Evolutionary conservation across 2,329 filamentous ascomycete species (phyloP), one percentile per base, ranked within the genome.

Genomic region (Triangularia setosa): DNA sequence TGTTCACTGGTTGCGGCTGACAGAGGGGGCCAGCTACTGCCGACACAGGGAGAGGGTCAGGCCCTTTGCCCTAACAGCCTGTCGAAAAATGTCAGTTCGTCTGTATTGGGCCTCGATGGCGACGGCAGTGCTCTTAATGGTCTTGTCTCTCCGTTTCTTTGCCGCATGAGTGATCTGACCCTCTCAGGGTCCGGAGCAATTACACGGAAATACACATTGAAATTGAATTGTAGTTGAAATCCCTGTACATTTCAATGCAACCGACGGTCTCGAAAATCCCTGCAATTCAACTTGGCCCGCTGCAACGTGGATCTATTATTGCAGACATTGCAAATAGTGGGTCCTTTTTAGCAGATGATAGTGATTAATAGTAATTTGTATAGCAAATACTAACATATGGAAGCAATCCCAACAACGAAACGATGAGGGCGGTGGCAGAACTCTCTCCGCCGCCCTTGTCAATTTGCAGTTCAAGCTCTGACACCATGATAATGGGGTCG

Each of bases 21-120:
- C 12, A 3, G 23, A 16, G 27, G 16, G 21, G 16, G n/a, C 11
- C 7, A 14, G 7, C 12, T 2, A 30, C 1, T 4, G 7, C 44
- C n/a, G n/a, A n/a, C n/a, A n/a, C n/a, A n/a, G 48, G 28, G 23
- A 23, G 56, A n/a, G 24, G 23, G n/a, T n/a, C n/a, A 1, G 62
- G 33, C 6, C 23, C 23, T 14, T 61, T 61, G 7, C 40, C 40
- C 28, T 4, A 3, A 68, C 25, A 14, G 61, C 64, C 8, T 53
- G 35, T 8, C 64, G 54, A 30, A 68, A 18, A 3, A 66, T 28
- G 6, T 53, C 12, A 3, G 62, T 65, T 6, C 66, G 60, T 24
- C 58, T 60, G 60, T 66, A 68, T 23, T 68, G 64, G 27, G 62
- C 64, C n/a, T 68, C 64, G 23, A 68, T 62, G 14, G 64, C 60